Evolutionary conservation across 192 early-diverging fungal species (phyloP).

Genomic region (Umbelopsis sp.): DNA sequence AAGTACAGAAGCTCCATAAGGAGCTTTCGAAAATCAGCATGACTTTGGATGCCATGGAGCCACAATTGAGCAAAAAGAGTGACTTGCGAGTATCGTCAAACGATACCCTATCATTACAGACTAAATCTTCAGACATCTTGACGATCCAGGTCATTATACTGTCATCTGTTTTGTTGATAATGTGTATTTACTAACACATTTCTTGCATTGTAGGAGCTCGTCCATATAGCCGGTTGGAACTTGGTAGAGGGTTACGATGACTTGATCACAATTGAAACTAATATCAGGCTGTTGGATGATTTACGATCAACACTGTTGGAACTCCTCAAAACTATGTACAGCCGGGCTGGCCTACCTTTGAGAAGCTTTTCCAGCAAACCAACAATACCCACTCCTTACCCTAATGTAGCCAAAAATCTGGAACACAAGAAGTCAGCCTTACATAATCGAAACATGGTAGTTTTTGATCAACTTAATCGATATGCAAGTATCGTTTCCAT

Average conservation of each 20-base stretch:
- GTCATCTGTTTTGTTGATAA: neutral
- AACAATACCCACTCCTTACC: neutral
- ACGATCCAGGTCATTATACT: neutral
- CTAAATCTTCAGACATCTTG: neutral
- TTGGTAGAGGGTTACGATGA: neutral
- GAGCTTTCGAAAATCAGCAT: neutral
- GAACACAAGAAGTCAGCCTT: neutral
- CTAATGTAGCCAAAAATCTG: neutral
- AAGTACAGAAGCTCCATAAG: slow-evolving; percentile 13
- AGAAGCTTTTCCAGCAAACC: neutral
- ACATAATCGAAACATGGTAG: slow-evolving; percentile 4
- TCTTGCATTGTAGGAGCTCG: neutral
- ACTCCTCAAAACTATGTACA: neutral
- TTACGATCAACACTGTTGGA: neutral
- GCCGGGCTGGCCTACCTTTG: slow-evolving; percentile 8
- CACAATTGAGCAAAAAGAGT: neutral
- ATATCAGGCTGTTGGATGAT: slow-evolving; percentile 1
- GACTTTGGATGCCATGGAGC: slow-evolving; percentile 12
- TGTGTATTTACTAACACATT: too few relatives aligned
- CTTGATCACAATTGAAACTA: neutral
- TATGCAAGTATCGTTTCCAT: neutral
- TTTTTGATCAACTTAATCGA: slow-evolving; percentile 21
- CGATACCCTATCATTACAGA: neutral
- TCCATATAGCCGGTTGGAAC: neutral
- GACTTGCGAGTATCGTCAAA: too few relatives aligned